Percentiles rank a stretch among this genome's conserved stretches.
These are phyloP conservation scores for Cyclanthera cordifolia DNA, from an alignment of 306 rosid species.

Conservation along the genomic window DNA sequence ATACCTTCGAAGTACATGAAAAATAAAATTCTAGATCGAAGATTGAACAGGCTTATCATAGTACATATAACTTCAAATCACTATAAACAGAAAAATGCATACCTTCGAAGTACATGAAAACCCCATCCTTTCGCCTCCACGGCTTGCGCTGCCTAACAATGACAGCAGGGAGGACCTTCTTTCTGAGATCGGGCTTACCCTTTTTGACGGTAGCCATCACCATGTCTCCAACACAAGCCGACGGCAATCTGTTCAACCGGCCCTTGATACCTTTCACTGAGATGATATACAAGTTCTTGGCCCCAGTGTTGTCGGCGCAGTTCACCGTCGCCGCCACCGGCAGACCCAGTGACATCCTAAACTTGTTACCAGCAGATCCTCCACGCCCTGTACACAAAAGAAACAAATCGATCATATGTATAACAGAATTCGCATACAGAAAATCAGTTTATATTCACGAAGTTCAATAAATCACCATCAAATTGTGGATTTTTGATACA, in stretches of 20 bases:
- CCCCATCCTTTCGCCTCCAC: slow-evolving; percentile 62
- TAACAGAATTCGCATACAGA: not conserved
- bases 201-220: slow-evolving; percentile 58
- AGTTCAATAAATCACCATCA: not conserved
- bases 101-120: slow-evolving; percentile 65
- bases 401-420: not conserved
- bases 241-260: slow-evolving; percentile 48
- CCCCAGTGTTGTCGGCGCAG: slow-evolving; percentile 56
- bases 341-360: slow-evolving; percentile 63
- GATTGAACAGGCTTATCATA: not conserved
- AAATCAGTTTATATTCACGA: not conserved
- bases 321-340: slow-evolving; percentile 68
- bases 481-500: not conserved
- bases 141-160: slow-evolving; percentile 59
- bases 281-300: slow-evolving; percentile 49
- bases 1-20: too few relatives aligned
- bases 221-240: slow-evolving; percentile 65
- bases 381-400: slow-evolving; percentile 41
- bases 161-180: slow-evolving; percentile 62
- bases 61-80: too few relatives aligned
- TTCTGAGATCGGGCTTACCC: slow-evolving; percentile 61
- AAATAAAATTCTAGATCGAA: not conserved
- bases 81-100: too few relatives aligned
- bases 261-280: slow-evolving; percentile 54
- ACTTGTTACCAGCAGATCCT: slow-evolving; percentile 58